Percentiles rank a stretch among this genome's conserved stretches.
These are phyloP conservation scores for Lantana camara DNA, from an alignment of 257 asterid species.

Conservation along the genomic window DNA sequence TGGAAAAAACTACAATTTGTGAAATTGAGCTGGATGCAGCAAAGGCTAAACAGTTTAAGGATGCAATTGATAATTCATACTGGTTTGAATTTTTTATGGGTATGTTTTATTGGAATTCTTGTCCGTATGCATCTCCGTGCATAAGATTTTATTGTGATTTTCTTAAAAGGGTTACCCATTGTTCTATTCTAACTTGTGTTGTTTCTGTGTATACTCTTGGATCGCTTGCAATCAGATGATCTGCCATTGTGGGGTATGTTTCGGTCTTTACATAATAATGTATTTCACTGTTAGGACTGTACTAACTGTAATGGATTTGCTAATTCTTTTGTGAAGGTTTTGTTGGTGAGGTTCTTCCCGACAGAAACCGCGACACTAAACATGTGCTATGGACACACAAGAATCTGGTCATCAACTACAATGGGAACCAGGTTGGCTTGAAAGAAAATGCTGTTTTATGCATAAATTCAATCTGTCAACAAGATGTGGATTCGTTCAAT, in stretches of 20 bases:
- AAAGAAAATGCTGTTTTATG: background rate
- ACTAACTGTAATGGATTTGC: conserved; percentile 21
- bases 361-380: conserved; percentile 49
- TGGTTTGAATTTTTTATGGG: conserved; percentile 81
- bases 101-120: conserved; percentile 23
- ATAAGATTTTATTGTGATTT: conserved; percentile 2
- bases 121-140: background rate
- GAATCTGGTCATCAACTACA: conserved; percentile 55
- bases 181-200: conserved; percentile 37
- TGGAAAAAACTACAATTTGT: conserved; percentile 51
- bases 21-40: conserved; percentile 64
- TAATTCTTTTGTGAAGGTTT: conserved; percentile 44
- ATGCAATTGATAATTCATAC: conserved; percentile 67
- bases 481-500: conserved; percentile 21
- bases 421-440: conserved; percentile 51
- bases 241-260: conserved; percentile 96
- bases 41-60: conserved; percentile 61
- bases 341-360: conserved; percentile 61
- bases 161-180: background rate
- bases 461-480: conserved; percentile 7
- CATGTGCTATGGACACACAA: conserved; percentile 64
- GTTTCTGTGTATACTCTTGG: conserved; percentile 28
- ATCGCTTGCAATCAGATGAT: conserved; percentile 68
- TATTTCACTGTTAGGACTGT: background rate
- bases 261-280: conserved; percentile 10